Evolutionary conservation across 2,329 filamentous ascomycete genomes (phyloP).

Genomic region (Whalleya microplaca): DNA sequence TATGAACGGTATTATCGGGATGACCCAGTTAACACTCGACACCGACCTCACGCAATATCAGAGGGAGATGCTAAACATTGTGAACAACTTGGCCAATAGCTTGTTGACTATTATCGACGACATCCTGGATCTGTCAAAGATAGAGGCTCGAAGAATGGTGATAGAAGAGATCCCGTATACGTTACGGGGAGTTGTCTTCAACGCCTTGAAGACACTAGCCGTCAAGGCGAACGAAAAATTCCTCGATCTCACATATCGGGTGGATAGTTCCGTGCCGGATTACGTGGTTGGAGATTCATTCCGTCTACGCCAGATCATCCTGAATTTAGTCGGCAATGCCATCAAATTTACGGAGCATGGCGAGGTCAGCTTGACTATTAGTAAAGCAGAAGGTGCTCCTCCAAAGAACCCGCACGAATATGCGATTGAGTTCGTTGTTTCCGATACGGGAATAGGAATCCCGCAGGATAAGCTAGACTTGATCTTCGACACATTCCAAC

Average conservation of each 20-base stretch:
- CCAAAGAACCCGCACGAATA: conserved; percentile 76
- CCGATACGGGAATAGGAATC: conserved; percentile 96
- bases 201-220: conserved; percentile 93
- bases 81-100: conserved; percentile 95
- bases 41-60: conserved; percentile 94
- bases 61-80: conserved; percentile 97
- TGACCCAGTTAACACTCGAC: conserved; percentile 95
- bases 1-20: conserved; percentile 97
- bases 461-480: conserved; percentile 92
- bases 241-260: conserved; percentile 88
- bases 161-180: conserved; percentile 98
- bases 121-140: conserved; percentile 74
- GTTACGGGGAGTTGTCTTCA: conserved; percentile 91
- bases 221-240: conserved; percentile 97
- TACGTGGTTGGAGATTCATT: conserved; percentile 96
- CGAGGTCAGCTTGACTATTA: conserved; percentile 93
- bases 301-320: conserved; percentile 92
- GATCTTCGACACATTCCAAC: conserved; percentile 99
- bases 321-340: conserved; percentile 96
- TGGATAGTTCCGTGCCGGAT: conserved; percentile 91
- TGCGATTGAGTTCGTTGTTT: conserved; percentile 92
- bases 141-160: conserved; percentile 96
- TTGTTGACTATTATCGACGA: conserved; percentile 95
- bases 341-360: conserved; percentile 99
- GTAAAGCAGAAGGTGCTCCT: conserved; percentile 64